Evolutionary conservation across 2,329 filamentous ascomycete species (phyloP), one percentile per base, ranked within the genome.

Genomic region (Aspergillus quadricinctus): DNA sequence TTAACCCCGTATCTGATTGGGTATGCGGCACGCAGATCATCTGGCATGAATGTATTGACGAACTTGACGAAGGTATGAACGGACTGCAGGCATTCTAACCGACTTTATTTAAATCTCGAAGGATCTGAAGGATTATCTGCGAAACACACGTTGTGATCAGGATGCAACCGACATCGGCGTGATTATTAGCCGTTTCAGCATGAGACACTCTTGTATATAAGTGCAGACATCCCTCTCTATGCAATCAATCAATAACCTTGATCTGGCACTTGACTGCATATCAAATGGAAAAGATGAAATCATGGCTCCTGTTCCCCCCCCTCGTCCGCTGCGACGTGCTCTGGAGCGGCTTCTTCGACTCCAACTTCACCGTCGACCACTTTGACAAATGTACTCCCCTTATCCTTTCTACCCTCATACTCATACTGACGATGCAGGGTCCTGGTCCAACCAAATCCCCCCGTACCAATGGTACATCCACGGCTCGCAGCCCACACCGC

Each of bases 381-480:
- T 62, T 70, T 10, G 66, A 70, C 35, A 40, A 66, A 49, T 70
- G 67, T 68, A 61, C 17, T 25, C 23, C 5, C 8, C 1, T 23
- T 23, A 23, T 23, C 27, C 2, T 1, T 2, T 3, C 28, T 23
- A 5, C 3, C n/a, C 1, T 9, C n/a, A 11, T 17, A 8, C 8
- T 2, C 9, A 19, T 21, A 35, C 41, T 45, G 49, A 53, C 21
- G 53, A 37, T 29, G 1, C 53, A 77, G 75, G 86, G 86, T 85
- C 81, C 3, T 89, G 83, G 81, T 79, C 78, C n/a, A 88, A 84
- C 70, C 82, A 87, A 72, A 83, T 88, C 64, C 85, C 85, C 1
- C 81, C 84, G 0, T 90, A 88, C 74, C 87, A 90, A 72, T 90
- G 88, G 78, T 90, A 90, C 76, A 89, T 89, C 69, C 88, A 90